Evolutionary conservation across 345 rosid genomes (phyloP).

Genomic region (Eucalyptus sp.): DNA sequence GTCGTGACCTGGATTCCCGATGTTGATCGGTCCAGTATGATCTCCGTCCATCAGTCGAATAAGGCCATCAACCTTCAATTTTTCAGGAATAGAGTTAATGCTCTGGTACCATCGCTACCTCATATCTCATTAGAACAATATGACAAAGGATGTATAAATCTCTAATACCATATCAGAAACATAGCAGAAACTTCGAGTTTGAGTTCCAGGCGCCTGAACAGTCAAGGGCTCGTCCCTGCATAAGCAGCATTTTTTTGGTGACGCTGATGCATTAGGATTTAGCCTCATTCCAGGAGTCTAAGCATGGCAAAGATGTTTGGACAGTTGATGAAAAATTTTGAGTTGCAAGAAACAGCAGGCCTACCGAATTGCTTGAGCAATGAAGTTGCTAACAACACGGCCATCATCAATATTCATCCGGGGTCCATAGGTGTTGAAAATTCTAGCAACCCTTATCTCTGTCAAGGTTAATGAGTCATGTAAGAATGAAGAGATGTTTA

Average conservation of each 20-base stretch:
- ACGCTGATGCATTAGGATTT: not conserved
- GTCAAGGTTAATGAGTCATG: not conserved
- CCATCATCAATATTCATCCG: constrained; percentile 95
- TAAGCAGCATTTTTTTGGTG: not conserved
- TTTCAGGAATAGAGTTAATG: not conserved
- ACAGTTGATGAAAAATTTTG: not conserved
- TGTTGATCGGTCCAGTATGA: constrained; percentile 74
- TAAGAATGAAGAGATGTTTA: not conserved
- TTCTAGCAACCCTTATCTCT: constrained; percentile 83
- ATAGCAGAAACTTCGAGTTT: constrained; percentile 85
- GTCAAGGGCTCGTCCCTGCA: constrained; percentile 68
- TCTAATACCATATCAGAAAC: constrained; percentile 81
- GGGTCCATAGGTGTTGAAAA: constrained; percentile 91
- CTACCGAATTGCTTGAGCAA: constrained; percentile 89
- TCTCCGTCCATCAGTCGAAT: constrained; percentile 92
- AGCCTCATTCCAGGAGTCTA: not conserved
- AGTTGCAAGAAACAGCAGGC: not conserved
- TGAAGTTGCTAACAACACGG: constrained; percentile 92
- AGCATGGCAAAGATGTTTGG: not conserved
- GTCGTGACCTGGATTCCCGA: constrained; percentile 58
- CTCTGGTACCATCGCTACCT: not conserved
- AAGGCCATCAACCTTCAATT: constrained; percentile 66
- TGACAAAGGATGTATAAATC: not conserved
- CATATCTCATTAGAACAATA: not conserved
- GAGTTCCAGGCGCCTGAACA: constrained; percentile 87